Base-by-base conservation (phyloP, 805 yeast species). In the Candida saitoana region DNA sequence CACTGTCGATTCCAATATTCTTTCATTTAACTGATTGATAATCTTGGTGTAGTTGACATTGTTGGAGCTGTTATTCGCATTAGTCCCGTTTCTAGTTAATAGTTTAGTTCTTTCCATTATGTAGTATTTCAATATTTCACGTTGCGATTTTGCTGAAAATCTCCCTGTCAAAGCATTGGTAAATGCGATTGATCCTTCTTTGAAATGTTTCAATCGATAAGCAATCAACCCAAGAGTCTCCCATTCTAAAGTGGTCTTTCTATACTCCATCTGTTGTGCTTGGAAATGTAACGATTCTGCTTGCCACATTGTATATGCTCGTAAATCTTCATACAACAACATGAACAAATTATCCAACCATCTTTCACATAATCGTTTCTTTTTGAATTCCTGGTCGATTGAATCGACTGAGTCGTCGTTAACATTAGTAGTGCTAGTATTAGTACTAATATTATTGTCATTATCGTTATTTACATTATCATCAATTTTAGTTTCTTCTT, bases 261-360 rank as follows among this genome's bases (percentile, higher is more conserved):
- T 79, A 60, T 84, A 85, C 34, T 79, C 81, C 60, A 87, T 73
- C 61, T 87, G 87, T 59, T 88, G 96, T 4, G 95, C 87, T 60
- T 85, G 89, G 65, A 85, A 84, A 62, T 91, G 96, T 47, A 89
- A 77, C 50, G 77, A 76, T 59, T 93, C 96, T 0, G 96, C 89
- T 59, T 89, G 90, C 93, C 96, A 91, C 74, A 87, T 77, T 1
- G 96, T 88, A 59, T 86, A 91, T 1, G 87, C 80, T 55, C 85
- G 73, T 53, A 86, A 71, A 57, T 86, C 95, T 52, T 82, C 87
- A 53, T 81, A 82, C 29, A 82, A 60, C 6, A 81, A 56, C 85
- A 82, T 79, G 56, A 82, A 82, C 45, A 82, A 60, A 55, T 80
- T 80, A 60, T 82, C 88, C 45, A 82, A 67, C 88, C 88, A 82